A percentile compares a stretch with the other conserved stretches of the same genome.
These are phyloP conservation scores for Verbascum thapsus DNA, from an alignment of 257 asterid genomes.

Conservation along the genomic window DNA sequence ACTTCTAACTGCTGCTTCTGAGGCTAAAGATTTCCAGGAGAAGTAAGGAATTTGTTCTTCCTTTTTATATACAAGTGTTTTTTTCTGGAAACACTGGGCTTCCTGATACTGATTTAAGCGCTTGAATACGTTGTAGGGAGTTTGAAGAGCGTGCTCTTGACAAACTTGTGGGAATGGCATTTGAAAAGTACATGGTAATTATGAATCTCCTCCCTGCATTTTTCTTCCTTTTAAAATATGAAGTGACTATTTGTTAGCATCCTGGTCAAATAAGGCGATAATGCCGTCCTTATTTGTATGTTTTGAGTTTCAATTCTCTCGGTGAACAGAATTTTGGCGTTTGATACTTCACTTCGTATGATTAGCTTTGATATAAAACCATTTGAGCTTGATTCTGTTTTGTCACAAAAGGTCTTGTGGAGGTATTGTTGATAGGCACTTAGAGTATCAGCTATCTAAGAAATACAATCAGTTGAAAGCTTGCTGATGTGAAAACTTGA, in stretches of 20 bases:
- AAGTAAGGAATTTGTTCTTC: conserved; percentile 34
- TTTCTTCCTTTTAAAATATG: conserved; percentile 24
- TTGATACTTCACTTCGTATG: conserved; percentile 5
- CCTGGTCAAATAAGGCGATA: conserved; percentile 11
- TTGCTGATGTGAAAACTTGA: conserved; percentile 13
- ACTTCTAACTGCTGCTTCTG: conserved; percentile 40
- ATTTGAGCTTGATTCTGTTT: neutral
- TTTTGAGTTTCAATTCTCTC: conserved; percentile 4
- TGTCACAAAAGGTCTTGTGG: conserved; percentile 16
- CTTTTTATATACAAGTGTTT: no score
- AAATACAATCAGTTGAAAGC: conserved; percentile 15
- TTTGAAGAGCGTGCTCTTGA: conserved; percentile 76
- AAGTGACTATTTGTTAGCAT: conserved; percentile 29
- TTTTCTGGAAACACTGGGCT: conserved; percentile 43
- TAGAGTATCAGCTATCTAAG: conserved; percentile 5
- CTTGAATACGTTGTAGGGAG: conserved; percentile 53
- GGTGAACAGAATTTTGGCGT: neutral
- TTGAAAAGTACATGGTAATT: conserved; percentile 84
- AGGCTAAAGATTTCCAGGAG: conserved; percentile 46
- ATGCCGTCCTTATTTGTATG: conserved; percentile 4
- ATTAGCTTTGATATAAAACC: neutral
- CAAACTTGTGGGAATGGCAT: conserved; percentile 79
- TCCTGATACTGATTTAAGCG: conserved; percentile 38
- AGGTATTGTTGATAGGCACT: conserved; percentile 8
- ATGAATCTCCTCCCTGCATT: conserved; percentile 23